phyloP scores from a whole-genome alignment of 208 protist species.

The Leishmania turanica region DNA sequence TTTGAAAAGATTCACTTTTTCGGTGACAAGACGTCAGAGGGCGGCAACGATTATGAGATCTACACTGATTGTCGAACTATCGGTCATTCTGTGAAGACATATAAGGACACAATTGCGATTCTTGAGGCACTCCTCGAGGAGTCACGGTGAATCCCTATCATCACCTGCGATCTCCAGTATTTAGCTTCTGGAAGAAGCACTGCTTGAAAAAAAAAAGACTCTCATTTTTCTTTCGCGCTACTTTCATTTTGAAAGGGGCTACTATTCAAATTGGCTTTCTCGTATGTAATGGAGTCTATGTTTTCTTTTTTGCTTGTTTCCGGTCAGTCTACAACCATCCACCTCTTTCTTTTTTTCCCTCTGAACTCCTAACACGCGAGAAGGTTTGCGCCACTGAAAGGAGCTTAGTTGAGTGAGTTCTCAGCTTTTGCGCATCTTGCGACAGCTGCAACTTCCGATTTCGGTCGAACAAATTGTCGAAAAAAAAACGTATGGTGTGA shows the following conservation, averaged over 20 bases:
- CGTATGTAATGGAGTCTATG: background rate
- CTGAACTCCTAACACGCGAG: background rate
- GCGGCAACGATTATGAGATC: conserved; percentile 99
- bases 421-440: background rate
- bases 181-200: background rate
- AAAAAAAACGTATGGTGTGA: background rate
- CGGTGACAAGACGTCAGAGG: conserved; percentile 98
- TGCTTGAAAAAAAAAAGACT: background rate
- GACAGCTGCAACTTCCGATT: background rate
- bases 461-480: background rate
- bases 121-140: conserved; percentile 77
- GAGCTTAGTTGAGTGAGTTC: background rate
- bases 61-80: conserved; percentile 88
- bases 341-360: conserved; percentile 13
- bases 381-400: background rate
- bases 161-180: background rate
- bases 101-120: conserved; percentile 95
- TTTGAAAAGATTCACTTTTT: conserved; percentile 99
- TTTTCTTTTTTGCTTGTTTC: conserved; percentile 21
- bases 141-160: conserved; percentile 31
- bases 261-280: too few relatives aligned
- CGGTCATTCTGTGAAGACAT: conserved; percentile 95
- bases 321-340: background rate
- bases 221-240: background rate
- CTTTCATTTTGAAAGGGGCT: background rate